Base-by-base conservation (phyloP, 768 basidiomycete species). In the Mycena alexandri region DNA sequence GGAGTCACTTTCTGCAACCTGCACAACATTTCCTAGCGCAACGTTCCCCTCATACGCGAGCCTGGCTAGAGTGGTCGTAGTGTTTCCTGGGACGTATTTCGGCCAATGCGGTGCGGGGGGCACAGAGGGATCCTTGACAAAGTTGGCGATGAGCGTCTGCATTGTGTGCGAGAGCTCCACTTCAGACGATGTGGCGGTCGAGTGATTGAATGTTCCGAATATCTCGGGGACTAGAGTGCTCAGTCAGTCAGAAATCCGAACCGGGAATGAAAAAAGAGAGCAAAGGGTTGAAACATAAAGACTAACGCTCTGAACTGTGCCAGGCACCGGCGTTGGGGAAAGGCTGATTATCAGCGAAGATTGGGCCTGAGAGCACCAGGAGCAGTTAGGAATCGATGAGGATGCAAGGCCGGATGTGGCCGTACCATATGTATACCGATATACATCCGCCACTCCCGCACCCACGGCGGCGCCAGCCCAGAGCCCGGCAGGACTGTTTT, bases 131-230 rank as follows among this genome's bases (percentile, higher is more conserved):
- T 73, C 66, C 44, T 72, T 70, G 19, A 69, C 65, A 33, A 75
- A 75, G 38, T 70, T 71, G 22, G 66, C 69, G 50, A 73, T 59
- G 38, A 67, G 44, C 17, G 55, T 63, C 52, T 75, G 74, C 56
- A 75, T 68, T 19, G 70, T 77, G 5, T 56, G 29, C 2, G 76
- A 77, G 21, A 77, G 65, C 21, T 67, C 64, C 33, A 17, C 67
- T 61, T 76, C 73, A 5, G 70, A 29, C 2, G 65, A 50, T 4
- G 74, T 74, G 0, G 74, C 76, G n/a, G n/a, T n/a, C 1, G 73
- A 73, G 2, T 63, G 56, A n/a, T n/a, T 50, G 65, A 61, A 75
- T 1, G 76, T 76, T 19, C 75, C 76, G 59, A 77, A 77, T 8
- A 77, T 66, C 41, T 72, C 70, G 9, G 34, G 54, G 8, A 76